Evolutionary conservation across 179 eudicot genomes (phyloP), one percentile per base, ranked within the genome.

Genomic region (Heliamphora pulchella): DNA sequence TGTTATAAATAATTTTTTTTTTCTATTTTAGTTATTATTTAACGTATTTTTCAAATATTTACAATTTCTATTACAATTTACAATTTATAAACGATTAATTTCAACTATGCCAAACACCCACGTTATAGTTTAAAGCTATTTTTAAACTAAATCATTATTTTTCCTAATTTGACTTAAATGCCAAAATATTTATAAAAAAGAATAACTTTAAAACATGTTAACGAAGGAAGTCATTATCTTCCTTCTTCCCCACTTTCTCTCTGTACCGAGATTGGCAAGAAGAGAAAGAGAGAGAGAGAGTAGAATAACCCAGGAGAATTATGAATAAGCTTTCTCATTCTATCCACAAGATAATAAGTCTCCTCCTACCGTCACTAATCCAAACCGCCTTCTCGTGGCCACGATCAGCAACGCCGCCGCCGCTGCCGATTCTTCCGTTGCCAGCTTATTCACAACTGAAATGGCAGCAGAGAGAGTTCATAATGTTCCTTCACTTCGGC

Each of bases 391-490:
- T 64, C 73, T 76, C 87, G 41, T 39, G 39, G 5, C 65, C 54
- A 18, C 44, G 68, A 78, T 58, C 53, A 41, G 75, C 81, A 43
- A 82, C 92, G 9, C 82, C 96, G 70, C 92, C 92, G 20, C 98
- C 97, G 1, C 82, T 94, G 71, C 98, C 94, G 57, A 63, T 93
- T 44, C 93, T 87, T 13, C 98, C 98, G 8, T 82, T 95, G 4
- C 98, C 98, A 64, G 77, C 91, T 39, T 89, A 79, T 77, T 85
- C 98, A 13, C 98, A 95, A 67, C 78, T 95, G 46, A 85, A 91
- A 91, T 95, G 98, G 98, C 98, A 95, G 73, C 94, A 91, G 76
- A 87, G 97, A 72, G 98, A 95, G 81, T 51, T 95, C 85, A 93
- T 93, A 46, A 89, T 93, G 95, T 94, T 94, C 92, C 85, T 87